phyloP scores from a whole-genome alignment of 768 basidiomycete genomes.

The Auricularia sp. region DNA sequence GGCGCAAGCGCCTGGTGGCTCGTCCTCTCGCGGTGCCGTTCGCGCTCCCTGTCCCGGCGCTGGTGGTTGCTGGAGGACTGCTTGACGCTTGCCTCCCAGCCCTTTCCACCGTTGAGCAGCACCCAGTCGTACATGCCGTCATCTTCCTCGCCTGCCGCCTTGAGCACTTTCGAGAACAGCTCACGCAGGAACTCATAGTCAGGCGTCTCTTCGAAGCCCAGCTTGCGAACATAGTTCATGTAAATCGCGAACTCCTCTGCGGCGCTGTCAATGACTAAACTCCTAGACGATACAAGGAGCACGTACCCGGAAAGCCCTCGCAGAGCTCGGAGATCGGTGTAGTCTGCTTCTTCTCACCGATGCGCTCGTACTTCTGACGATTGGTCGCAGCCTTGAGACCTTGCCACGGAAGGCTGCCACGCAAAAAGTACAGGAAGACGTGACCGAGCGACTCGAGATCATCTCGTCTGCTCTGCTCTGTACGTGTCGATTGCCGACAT shows the following conservation, averaged over 20 bases:
- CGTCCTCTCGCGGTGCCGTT: slow-evolving; percentile 26
- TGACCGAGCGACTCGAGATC: slow-evolving; percentile 96
- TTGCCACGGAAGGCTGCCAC: slow-evolving; percentile 96
- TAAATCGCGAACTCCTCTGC: slow-evolving; percentile 97
- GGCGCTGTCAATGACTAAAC: slow-evolving; percentile 3
- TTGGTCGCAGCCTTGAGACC: slow-evolving; percentile 95
- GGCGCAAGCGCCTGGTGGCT: slow-evolving; percentile 1
- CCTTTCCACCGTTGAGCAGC: slow-evolving; percentile 86
- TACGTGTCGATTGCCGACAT: not conserved
- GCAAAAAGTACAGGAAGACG: slow-evolving; percentile 98
- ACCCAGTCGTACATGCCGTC: slow-evolving; percentile 97
- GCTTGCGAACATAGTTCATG: slow-evolving; percentile 98
- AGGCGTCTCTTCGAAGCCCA: slow-evolving; percentile 94
- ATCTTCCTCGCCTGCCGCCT: slow-evolving; percentile 77
- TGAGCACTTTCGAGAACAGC: slow-evolving; percentile 84
- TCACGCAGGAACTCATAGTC: slow-evolving; percentile 98
- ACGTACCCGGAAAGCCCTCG: slow-evolving; percentile 89
- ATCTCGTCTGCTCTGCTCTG: slow-evolving; percentile 72
- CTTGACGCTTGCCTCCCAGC: slow-evolving; percentile 82
- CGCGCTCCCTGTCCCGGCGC: slow-evolving; percentile 18
- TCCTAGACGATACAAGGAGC: not conserved
- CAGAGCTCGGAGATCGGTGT: slow-evolving; percentile 88
- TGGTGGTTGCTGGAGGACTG: slow-evolving; percentile 20
- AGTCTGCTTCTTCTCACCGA: slow-evolving; percentile 97
- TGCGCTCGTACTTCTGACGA: slow-evolving; percentile 99